phyloP scores from a whole-genome alignment of 306 rosid species.

The Senna siamea region DNA sequence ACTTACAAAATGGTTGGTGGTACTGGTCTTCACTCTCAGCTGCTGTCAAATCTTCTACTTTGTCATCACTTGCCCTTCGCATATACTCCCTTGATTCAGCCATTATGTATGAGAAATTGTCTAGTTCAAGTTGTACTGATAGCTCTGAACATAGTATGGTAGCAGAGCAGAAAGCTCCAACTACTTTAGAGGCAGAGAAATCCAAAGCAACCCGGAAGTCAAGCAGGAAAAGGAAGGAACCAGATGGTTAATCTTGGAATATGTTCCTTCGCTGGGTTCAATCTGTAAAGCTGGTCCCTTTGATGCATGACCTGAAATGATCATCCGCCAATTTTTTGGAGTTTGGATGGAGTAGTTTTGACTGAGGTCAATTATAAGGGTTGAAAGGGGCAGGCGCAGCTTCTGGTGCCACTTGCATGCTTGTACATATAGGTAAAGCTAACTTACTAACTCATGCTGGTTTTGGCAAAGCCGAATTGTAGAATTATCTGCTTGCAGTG shows the following conservation, averaged over 20 bases:
- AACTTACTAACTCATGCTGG: conserved; percentile 84
- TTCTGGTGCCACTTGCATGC: conserved; percentile 53
- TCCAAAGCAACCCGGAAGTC: conserved; percentile 72
- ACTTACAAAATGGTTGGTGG: conserved; percentile 97
- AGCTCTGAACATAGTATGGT: conserved; percentile 57
- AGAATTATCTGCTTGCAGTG: conserved; percentile 55
- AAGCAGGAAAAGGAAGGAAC: conserved; percentile 85
- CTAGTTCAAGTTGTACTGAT: conserved; percentile 57
- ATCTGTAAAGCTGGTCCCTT: conserved; percentile 43
- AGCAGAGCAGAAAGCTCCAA: conserved; percentile 49
- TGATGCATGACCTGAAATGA: conserved; percentile 36
- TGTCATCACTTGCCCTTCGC: conserved; percentile 88
- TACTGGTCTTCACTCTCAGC: conserved; percentile 99
- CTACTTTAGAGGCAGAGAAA: conserved; percentile 70
- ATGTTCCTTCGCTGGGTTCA: conserved; percentile 31
- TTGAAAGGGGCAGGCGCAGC: conserved; percentile 43
- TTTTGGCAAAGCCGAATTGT: conserved; percentile 64
- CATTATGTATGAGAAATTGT: conserved; percentile 75
- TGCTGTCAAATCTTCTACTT: conserved; percentile 82
- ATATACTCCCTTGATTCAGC: conserved; percentile 94
- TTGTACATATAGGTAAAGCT: conserved; percentile 89
- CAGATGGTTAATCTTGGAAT: conserved; percentile 61
- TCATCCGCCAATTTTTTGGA: conserved; percentile 33
- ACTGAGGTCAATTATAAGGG: conserved; percentile 33
- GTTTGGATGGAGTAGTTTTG: conserved; percentile 39